A percentile compares a stretch with the other conserved stretches of the same genome.
Evolutionary conservation across 495 filamentous ascomycete genomes (phyloP).

Genomic region (Wilcoxina mikolae): DNA sequence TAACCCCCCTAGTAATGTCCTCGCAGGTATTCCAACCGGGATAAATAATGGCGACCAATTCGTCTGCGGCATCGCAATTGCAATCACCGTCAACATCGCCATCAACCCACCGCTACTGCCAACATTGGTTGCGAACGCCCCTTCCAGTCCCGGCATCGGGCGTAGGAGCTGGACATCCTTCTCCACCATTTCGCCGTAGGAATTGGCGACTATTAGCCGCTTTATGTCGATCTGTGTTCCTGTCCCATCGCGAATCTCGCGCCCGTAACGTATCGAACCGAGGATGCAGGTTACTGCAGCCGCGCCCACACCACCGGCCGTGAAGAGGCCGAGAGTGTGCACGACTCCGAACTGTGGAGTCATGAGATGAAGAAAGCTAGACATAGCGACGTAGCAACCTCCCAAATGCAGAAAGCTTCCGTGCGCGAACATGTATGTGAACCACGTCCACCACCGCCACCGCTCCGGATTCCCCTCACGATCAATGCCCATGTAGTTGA

Average conservation of each 20-base stretch:
- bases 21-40: neutral
- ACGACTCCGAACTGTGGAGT: neutral
- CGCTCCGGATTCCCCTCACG: neutral
- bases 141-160: neutral
- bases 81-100: neutral
- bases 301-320: neutral
- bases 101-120: neutral
- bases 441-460: slow-evolving; percentile 2
- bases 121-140: neutral
- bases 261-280: neutral
- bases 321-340: neutral
- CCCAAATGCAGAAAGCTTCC: neutral
- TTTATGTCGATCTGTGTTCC: neutral
- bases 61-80: neutral
- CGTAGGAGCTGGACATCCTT: neutral
- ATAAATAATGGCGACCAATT: neutral
- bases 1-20: neutral
- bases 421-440: neutral
- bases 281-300: neutral
- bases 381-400: neutral
- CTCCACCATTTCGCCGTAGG: neutral
- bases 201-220: too few species aligned
- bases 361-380: neutral
- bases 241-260: neutral
- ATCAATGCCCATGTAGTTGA: neutral